A percentile compares a stretch with the other conserved stretches of the same genome.
These are phyloP conservation scores for Pseudoturritis turrita DNA, from an alignment of 345 rosid species.

Conservation along the genomic window DNA sequence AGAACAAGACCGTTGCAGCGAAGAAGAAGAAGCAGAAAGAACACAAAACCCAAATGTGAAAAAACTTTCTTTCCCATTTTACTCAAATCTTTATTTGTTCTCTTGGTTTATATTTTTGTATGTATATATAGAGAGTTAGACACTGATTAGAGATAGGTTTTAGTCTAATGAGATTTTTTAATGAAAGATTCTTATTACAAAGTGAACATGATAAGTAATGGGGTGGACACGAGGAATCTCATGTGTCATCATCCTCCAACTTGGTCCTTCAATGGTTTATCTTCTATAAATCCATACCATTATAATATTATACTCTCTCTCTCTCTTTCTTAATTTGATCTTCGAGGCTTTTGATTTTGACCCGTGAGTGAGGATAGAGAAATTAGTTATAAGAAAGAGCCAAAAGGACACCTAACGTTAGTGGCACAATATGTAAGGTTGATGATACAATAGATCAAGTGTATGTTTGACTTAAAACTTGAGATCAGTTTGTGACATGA, in stretches of 20 bases:
- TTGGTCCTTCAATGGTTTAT: neutral
- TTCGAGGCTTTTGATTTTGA: neutral
- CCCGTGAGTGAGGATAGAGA: conserved; percentile 11
- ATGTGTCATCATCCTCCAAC: conserved; percentile 21
- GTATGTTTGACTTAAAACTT: neutral
- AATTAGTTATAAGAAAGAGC: neutral
- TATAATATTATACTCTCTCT: neutral
- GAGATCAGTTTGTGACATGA: neutral
- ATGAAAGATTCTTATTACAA: neutral
- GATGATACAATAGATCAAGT: neutral
- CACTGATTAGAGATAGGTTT: neutral
- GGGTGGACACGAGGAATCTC: neutral
- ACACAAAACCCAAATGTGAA: conserved; percentile 2
- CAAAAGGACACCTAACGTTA: neutral
- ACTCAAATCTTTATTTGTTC: neutral
- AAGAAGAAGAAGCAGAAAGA: conserved; percentile 9
- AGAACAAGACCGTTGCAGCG: conserved; percentile 15
- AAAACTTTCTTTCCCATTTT: neutral
- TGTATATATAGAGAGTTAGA: neutral
- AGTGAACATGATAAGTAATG: neutral
- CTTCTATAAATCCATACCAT: neutral
- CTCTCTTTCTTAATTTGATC: neutral
- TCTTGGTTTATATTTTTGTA: neutral
- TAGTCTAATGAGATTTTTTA: neutral
- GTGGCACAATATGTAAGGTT: neutral